These are phyloP conservation scores for Colletotrichum sansevieriae DNA, from an alignment of 2,329 filamentous ascomycete species.

Conservation along the genomic window DNA sequence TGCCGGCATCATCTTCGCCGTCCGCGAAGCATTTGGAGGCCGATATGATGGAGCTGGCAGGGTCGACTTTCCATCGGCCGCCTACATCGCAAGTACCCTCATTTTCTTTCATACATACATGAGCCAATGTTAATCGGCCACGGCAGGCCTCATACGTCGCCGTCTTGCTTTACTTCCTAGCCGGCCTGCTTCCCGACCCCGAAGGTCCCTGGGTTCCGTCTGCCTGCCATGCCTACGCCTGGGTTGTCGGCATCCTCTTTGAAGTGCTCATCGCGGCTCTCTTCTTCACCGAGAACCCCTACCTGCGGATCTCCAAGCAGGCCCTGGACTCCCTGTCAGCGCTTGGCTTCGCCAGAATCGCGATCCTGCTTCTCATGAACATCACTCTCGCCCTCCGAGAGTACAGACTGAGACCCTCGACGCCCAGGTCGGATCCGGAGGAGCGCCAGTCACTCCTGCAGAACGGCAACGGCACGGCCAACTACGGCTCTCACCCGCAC, in stretches of 20 bases:
- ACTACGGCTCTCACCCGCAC: conserved; percentile 46
- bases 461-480: conserved; percentile 51
- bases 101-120: too few relatives aligned
- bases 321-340: conserved; percentile 50
- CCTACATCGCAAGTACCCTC: conserved; percentile 52
- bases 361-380: conserved; percentile 53
- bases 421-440: conserved; percentile 48
- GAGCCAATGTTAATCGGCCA: conserved; percentile 14
- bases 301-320: conserved; percentile 46
- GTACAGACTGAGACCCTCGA: conserved; percentile 47
- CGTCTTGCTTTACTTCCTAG: conserved; percentile 57
- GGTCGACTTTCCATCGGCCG: conserved; percentile 54
- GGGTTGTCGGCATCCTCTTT: conserved; percentile 51
- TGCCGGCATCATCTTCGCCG: conserved; percentile 51
- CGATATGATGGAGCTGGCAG: conserved; percentile 45
- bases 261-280: conserved; percentile 54
- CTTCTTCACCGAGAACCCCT: conserved; percentile 48
- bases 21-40: conserved; percentile 50
- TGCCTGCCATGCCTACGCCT: conserved; percentile 53
- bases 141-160: conserved; percentile 54
- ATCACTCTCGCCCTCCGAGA: conserved; percentile 48
- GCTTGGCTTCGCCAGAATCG: conserved; percentile 51
- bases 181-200: conserved; percentile 58
- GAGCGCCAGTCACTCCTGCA: conserved; percentile 56
- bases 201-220: conserved; percentile 59